Percentiles rank a stretch among this genome's conserved stretches.
phyloP scores from a whole-genome alignment of 371 early-diverging fungal species.

The Rhizopus microsporus region DNA sequence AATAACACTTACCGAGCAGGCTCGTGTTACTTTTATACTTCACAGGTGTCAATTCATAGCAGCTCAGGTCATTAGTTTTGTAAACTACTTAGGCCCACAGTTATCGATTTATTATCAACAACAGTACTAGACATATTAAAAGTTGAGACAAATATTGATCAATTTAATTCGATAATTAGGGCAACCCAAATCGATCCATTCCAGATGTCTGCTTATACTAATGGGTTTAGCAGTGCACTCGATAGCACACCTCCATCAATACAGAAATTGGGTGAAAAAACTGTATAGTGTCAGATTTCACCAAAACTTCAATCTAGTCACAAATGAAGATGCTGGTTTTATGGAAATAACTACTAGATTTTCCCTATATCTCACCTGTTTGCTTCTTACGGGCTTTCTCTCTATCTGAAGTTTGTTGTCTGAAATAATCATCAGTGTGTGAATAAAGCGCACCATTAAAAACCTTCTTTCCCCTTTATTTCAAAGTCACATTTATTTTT shows the following conservation, averaged over 20 bases:
- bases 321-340: conserved; percentile 3
- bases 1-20: conserved; percentile 10
- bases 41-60: conserved; percentile 4
- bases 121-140: conserved; percentile 11
- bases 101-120: conserved; percentile 16
- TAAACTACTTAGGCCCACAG: conserved; percentile 8
- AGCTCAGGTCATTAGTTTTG: conserved; percentile 11
- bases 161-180: conserved; percentile 12
- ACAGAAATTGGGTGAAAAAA: conserved; percentile 6
- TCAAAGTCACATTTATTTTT: neutral
- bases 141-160: conserved; percentile 11
- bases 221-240: conserved; percentile 11
- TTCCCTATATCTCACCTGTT: too few relatives aligned
- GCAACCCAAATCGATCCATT: conserved; percentile 5
- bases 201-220: neutral
- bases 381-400: too few relatives aligned
- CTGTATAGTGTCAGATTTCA: conserved; percentile 12
- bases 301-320: conserved; percentile 1
- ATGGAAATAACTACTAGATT: conserved; percentile 10
- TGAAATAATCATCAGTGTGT: too few relatives aligned
- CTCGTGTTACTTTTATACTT: conserved; percentile 8
- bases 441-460: too few relatives aligned
- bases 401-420: too few relatives aligned
- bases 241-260: conserved; percentile 11
- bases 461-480: neutral